A percentile compares a stretch with the other conserved stretches of the same genome.
Conservation (phyloP, 495 filamentous ascomycete genomes). For the Daldinia loculata region DNA sequence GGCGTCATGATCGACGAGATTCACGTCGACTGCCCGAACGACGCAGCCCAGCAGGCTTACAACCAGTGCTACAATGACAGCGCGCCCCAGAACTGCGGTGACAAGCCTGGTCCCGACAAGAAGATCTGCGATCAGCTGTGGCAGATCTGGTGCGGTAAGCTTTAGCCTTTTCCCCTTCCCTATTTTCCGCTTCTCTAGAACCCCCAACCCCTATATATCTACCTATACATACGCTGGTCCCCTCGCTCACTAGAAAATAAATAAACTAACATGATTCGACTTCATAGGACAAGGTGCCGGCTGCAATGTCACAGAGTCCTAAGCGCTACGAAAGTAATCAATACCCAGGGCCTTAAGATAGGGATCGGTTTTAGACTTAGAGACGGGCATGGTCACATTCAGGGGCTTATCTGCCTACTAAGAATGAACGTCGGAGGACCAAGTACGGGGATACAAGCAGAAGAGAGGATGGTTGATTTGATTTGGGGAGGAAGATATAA, state of each 20-base stretch:
- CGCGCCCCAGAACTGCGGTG: neutral
- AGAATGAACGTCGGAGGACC: too few relatives aligned
- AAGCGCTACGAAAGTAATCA: neutral
- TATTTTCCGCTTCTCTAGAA: neutral
- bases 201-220: too few relatives aligned
- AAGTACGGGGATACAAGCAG: too few relatives aligned
- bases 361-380: too few relatives aligned
- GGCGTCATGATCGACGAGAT: neutral
- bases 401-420: too few relatives aligned
- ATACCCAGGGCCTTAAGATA: neutral
- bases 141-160: conserved; percentile 23
- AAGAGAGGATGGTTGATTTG: too few relatives aligned
- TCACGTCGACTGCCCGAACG: neutral
- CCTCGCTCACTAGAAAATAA: too few relatives aligned
- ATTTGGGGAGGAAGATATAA: too few relatives aligned
- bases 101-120: neutral
- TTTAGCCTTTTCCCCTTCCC: neutral
- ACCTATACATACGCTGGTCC: neutral
- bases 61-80: conserved; percentile 3
- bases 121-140: conserved; percentile 10
- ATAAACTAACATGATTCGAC: neutral
- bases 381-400: too few relatives aligned
- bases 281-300: neutral
- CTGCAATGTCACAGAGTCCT: neutral
- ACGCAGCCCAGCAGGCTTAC: neutral